Base-by-base conservation (phyloP, 768 basidiomycete genomes). In the Termitomyces sp. region DNA sequence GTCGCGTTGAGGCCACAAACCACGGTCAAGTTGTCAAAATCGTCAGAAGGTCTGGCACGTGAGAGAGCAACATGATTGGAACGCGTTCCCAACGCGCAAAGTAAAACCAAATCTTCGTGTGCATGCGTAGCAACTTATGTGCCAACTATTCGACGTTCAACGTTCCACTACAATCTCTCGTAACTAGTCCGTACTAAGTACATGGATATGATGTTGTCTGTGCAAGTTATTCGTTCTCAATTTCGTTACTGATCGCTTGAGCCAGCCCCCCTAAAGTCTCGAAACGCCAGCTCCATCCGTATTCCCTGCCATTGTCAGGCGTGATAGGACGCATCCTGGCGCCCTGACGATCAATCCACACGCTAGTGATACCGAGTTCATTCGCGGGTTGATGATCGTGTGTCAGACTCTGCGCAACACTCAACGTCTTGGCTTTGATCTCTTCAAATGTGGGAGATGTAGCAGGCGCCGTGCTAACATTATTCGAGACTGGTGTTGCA, bases 331-430 rank as follows among this genome's bases (percentile, higher is more conserved):
- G 80, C 57, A 69, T 53, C n/a, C n/a, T n/a, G n/a, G 82, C 72
- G 1, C 72, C 74, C 73, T 79, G 68, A 20, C 86, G 77, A 53
- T 86, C 82, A 63, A 92, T 89, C 84, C 86, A 91, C 32, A 84
- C 82, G 34, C 82, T 85, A 27, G 63, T 70, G 26, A 91, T 65
- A 0, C 83, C 83, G n/a, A 82, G 71, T 65, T 73, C 68, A 60
- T 73, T 79, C 39, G 87, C 86, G 1, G 90, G 84, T 24, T 76
- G 76, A 60, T 88, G 81, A 65, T 91, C 90, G 60, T 90, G 87
- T 22, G 67, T 71, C 58, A 89, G 66, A 60, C 87, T 88, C 64
- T 86, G 83, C 18, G 90, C 89, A 5, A 88, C 86, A 48, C 84
- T 76, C 30, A 91, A 74, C 7, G 88, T 84, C 59, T 80, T 71